phyloP scores from a whole-genome alignment of 441 rosid genomes.

The Aleurites moluccanus region DNA sequence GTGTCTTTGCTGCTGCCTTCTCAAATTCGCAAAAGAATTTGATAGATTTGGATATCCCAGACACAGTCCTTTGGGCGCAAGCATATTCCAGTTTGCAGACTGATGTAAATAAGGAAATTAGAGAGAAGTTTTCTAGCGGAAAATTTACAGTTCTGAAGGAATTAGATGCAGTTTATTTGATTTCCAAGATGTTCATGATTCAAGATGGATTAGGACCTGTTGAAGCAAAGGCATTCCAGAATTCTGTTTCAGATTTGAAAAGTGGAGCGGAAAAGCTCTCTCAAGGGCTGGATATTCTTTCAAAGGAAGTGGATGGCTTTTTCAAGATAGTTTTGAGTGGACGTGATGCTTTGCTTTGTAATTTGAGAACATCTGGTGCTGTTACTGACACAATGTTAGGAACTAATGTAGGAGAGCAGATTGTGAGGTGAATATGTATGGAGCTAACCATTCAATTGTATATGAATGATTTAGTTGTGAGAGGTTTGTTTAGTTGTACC shows the following conservation, averaged over 20 bases:
- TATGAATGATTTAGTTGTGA: slow-evolving; percentile 34
- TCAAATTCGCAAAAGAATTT: slow-evolving; percentile 60
- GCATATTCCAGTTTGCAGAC: slow-evolving; percentile 58
- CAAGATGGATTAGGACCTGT: slow-evolving; percentile 41
- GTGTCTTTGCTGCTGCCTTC: slow-evolving; percentile 71
- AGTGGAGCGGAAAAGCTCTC: slow-evolving; percentile 44
- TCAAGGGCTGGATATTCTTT: slow-evolving; percentile 60
- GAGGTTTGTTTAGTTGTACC: slow-evolving; percentile 19
- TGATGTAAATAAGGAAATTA: slow-evolving; percentile 45
- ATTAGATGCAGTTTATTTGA: slow-evolving; percentile 54
- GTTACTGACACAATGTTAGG: slow-evolving; percentile 36
- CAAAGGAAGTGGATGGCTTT: slow-evolving; percentile 72
- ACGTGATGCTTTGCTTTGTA: slow-evolving; percentile 78
- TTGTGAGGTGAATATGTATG: slow-evolving; percentile 31
- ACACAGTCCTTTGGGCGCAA: slow-evolving; percentile 57
- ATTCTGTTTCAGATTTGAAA: slow-evolving; percentile 41
- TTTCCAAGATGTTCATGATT: slow-evolving; percentile 46
- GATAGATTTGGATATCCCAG: slow-evolving; percentile 46
- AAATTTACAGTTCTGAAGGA: slow-evolving; percentile 56
- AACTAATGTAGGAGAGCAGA: slow-evolving; percentile 37
- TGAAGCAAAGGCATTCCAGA: slow-evolving; percentile 40
- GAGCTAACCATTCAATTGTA: slow-evolving; percentile 21
- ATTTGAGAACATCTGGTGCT: slow-evolving; percentile 48
- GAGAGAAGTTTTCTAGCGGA: slow-evolving; percentile 38
- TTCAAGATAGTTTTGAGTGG: slow-evolving; percentile 79